A percentile compares a stretch with the other conserved stretches of the same genome.
phyloP scores from a whole-genome alignment of 1,139 yeast species.

The Pichia inconspicua region DNA sequence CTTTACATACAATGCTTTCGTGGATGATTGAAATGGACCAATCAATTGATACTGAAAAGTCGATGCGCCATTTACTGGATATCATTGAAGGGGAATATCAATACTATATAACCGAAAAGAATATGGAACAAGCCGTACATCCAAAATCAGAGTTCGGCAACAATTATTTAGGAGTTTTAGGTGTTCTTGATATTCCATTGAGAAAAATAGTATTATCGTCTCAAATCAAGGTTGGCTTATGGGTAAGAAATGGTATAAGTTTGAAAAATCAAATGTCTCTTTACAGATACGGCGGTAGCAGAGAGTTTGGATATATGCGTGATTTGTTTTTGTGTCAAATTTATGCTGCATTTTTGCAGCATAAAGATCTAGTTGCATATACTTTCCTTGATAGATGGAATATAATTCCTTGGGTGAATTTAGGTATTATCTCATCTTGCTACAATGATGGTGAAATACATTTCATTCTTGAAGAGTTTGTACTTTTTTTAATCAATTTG shows the following conservation, averaged over 20 bases:
- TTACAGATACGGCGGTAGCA: slow-evolving; percentile 70
- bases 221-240: slow-evolving; percentile 49
- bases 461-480: slow-evolving; percentile 71
- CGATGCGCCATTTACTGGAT: slow-evolving; percentile 15
- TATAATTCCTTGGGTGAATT: slow-evolving; percentile 42
- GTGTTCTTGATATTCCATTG: slow-evolving; percentile 65
- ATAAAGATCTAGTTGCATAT: slow-evolving; percentile 51
- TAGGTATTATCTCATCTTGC: slow-evolving; percentile 32
- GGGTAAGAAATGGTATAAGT: slow-evolving; percentile 66
- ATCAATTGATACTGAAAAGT: slow-evolving; percentile 24
- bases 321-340: slow-evolving; percentile 70
- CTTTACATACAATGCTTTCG: slow-evolving; percentile 65
- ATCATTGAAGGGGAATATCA: slow-evolving; percentile 18
- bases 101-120: slow-evolving; percentile 8
- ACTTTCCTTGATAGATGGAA: slow-evolving; percentile 69
- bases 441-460: slow-evolving; percentile 34
- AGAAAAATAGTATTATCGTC: slow-evolving; percentile 56
- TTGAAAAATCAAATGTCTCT: slow-evolving; percentile 72
- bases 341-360: slow-evolving; percentile 43
- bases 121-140: not conserved
- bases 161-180: slow-evolving; percentile 22
- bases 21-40: slow-evolving; percentile 55
- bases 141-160: not conserved
- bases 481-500: slow-evolving; percentile 61
- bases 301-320: slow-evolving; percentile 76